These are phyloP conservation scores for Kernera saxatilis DNA, from an alignment of 345 rosid species.

Conservation along the genomic window DNA sequence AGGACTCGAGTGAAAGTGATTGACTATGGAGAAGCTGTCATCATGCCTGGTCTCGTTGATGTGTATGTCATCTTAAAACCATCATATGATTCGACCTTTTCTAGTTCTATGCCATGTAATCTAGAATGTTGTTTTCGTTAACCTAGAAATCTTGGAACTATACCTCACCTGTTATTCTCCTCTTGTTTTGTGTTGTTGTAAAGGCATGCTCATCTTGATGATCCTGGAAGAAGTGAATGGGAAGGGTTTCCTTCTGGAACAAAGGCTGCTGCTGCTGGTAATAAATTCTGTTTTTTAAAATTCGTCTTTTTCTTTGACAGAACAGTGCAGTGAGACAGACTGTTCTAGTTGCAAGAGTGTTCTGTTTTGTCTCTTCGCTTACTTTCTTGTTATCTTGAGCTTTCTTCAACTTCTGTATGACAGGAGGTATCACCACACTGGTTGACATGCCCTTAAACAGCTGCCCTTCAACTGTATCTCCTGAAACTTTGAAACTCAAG, in stretches of 20 bases:
- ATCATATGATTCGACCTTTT: not conserved
- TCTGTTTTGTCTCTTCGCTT: not conserved
- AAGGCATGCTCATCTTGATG: constrained; percentile 96
- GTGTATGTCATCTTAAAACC: constrained; percentile 46
- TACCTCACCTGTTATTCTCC: not conserved
- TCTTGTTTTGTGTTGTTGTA: not conserved
- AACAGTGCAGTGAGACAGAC: not conserved
- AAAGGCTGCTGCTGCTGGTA: constrained; percentile 97
- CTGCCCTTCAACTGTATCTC: constrained; percentile 71
- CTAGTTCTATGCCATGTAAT: not conserved
- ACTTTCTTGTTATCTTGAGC: not conserved
- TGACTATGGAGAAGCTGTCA: constrained; percentile 80
- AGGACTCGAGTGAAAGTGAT: constrained; percentile 42
- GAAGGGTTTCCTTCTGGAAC: constrained; percentile 98
- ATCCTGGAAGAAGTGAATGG: constrained; percentile 98
- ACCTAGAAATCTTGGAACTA: not conserved
- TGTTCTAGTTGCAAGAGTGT: not conserved
- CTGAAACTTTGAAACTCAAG: constrained; percentile 79
- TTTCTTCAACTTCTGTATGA: not conserved
- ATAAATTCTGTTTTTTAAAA: not conserved
- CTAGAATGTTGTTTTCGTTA: no score
- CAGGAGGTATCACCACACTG: constrained; percentile 86
- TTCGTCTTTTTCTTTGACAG: not conserved
- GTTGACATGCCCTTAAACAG: constrained; percentile 93
- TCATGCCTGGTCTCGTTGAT: constrained; percentile 95